Base-by-base conservation (phyloP, 345 rosid genomes). In the Dovyalis caffra region DNA sequence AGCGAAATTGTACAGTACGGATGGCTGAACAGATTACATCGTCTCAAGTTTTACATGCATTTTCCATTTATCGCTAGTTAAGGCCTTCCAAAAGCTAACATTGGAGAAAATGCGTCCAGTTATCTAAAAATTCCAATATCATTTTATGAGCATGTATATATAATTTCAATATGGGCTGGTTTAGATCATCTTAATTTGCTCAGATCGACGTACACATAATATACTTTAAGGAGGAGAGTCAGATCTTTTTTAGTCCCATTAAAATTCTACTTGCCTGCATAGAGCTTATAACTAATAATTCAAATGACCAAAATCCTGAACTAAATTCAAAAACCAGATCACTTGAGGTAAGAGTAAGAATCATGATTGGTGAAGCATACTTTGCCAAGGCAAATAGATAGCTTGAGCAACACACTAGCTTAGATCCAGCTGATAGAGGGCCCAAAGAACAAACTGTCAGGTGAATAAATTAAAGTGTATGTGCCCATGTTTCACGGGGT, bases 401-500 rank as follows among this genome's bases (percentile, higher is more conserved):
- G 75, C 75, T 51, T 77, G 40, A 70, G 31, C 45, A 64, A 53
- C 61, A 77, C 79, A 53, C 66, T 47, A 67, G 23, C n/a, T 14
- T 29, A 29, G 23, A 64, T 64, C 38, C 29, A n/a, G 37, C n/a
- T 4, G 15, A 4, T 0, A n/a, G 2, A 47, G 68, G 78, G 69
- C 69, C 78, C 78, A 61, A 21, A 21, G 78, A 64, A 31, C 49
- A n/a, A 38, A 43, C 47, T 29, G 66, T 53, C 34, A 64, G 66
- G 71, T 38, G 79, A 77, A 64, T 64, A 77, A 63, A 76, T 68
- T 49, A 68, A 10, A 10, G 45, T 56, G 15, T 32, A 6, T 73
- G 43, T 57, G 26, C 64, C 71, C 66, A 71, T 53, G 74, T 79
- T 60, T 70, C 74, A 38, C 56, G 78, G 45, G 73, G 60, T 73